phyloP scores from a whole-genome alignment of 2,329 filamentous ascomycete species.

The Cercospora sojina region DNA sequence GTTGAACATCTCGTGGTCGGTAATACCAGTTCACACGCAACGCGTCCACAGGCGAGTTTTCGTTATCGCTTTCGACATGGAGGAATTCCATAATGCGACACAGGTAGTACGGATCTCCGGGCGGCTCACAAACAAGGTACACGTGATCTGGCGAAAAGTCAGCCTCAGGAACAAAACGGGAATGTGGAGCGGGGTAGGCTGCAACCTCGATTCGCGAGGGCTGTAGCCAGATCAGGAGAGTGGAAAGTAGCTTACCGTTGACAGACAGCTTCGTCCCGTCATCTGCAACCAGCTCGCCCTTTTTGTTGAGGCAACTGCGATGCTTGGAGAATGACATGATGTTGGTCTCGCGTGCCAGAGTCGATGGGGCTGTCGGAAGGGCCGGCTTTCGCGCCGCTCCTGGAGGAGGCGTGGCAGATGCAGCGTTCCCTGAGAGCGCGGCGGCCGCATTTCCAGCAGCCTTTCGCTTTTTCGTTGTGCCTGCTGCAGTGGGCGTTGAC shows the following conservation, averaged over 20 bases:
- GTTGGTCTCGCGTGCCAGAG: constrained; percentile 65
- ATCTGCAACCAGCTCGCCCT: constrained; percentile 80
- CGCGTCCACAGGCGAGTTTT: constrained; percentile 72
- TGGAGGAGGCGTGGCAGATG: constrained; percentile 28
- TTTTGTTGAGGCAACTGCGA: constrained; percentile 62
- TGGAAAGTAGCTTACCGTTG: constrained; percentile 67
- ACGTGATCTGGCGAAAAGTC: constrained; percentile 66
- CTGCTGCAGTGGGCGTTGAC: constrained; percentile 59
- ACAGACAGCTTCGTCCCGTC: constrained; percentile 80
- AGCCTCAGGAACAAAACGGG: constrained; percentile 34
- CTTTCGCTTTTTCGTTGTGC: constrained; percentile 78
- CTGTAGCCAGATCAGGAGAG: constrained; percentile 18
- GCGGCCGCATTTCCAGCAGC: constrained; percentile 53
- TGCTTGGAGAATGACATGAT: constrained; percentile 83
- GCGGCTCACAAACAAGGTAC: constrained; percentile 95
- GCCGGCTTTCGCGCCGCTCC: constrained; percentile 34
- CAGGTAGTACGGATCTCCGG: constrained; percentile 95
- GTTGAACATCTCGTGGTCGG: constrained; percentile 89
- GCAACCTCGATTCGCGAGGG: constrained; percentile 24
- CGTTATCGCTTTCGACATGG: constrained; percentile 70
- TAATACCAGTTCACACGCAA: constrained; percentile 98
- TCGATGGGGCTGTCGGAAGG: constrained; percentile 42
- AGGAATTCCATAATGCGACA: constrained; percentile 98
- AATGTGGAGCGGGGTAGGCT: constrained; percentile 29
- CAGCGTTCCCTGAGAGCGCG: constrained; percentile 28